These are phyloP conservation scores for Digitaria exilis DNA, from an alignment of 202 grass and related monocot species.

Conservation along the genomic window DNA sequence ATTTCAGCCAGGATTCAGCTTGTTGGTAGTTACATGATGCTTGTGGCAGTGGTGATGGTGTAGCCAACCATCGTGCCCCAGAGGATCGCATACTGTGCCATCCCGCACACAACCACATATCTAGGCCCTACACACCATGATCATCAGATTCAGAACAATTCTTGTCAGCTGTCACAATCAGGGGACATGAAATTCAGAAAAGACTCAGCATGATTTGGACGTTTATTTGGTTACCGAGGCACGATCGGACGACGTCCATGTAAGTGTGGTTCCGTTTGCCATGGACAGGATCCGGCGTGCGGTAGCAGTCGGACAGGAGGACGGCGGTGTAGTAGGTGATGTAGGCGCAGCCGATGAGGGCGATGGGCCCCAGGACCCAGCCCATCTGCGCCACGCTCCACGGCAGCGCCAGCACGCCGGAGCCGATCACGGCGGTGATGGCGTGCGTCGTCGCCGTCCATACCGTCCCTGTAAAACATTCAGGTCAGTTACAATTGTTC, in stretches of 20 bases:
- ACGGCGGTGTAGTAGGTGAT: slow-evolving; percentile 84
- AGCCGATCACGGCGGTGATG: slow-evolving; percentile 84
- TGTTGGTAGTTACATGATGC: slow-evolving; percentile 62
- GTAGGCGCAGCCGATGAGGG: slow-evolving; percentile 75
- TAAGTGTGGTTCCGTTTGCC: slow-evolving; percentile 90
- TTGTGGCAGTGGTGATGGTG: slow-evolving; percentile 88
- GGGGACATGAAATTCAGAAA: not conserved
- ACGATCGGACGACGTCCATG: slow-evolving; percentile 90
- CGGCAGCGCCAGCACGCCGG: slow-evolving; percentile 84
- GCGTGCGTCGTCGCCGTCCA: slow-evolving; percentile 94
- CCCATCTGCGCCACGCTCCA: slow-evolving; percentile 99
- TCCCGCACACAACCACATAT: slow-evolving; percentile 68
- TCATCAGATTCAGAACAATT: not conserved
- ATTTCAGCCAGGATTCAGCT: not conserved
- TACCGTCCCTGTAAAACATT: slow-evolving; percentile 59
- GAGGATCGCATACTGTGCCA: slow-evolving; percentile 72
- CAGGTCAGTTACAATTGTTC: not conserved
- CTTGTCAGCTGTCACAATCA: not conserved
- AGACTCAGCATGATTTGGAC: not conserved
- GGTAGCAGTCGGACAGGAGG: slow-evolving; percentile 86
- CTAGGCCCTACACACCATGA: slow-evolving; percentile 50
- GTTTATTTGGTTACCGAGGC: slow-evolving; percentile 55
- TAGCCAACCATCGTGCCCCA: slow-evolving; percentile 86
- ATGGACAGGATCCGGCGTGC: slow-evolving; percentile 79
- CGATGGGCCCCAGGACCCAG: slow-evolving; percentile 80